Evolutionary conservation across 176 grass and related monocot species (phyloP).

Genomic region (Dactylis glomerata): DNA sequence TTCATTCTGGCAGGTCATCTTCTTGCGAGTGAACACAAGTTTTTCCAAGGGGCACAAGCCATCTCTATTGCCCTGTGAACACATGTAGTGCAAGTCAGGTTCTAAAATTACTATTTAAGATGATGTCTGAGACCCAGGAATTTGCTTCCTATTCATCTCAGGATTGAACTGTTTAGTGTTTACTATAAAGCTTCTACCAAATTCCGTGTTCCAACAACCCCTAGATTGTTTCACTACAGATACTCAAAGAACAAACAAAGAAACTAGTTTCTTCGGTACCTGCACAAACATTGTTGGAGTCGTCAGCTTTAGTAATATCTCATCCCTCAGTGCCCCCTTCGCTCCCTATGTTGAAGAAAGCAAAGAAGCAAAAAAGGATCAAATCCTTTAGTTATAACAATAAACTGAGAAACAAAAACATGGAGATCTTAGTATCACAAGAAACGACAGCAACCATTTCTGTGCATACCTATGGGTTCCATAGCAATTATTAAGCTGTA

Average conservation of each 20-base stretch:
- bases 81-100: background rate
- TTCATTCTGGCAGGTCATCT: constrained; percentile 70
- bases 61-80: constrained; percentile 73
- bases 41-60: constrained; percentile 71
- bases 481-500: background rate
- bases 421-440: background rate
- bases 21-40: constrained; percentile 60
- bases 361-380: background rate
- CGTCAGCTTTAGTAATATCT: constrained; percentile 66
- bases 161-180: background rate
- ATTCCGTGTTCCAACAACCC: background rate
- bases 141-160: background rate
- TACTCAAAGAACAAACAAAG: background rate
- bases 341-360: constrained; percentile 52
- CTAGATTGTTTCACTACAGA: background rate
- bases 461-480: background rate
- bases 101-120: background rate
- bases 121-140: background rate
- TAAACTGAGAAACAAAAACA: background rate
- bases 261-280: constrained; percentile 30
- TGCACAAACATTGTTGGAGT: constrained; percentile 85
- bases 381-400: background rate
- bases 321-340: constrained; percentile 66
- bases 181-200: background rate
- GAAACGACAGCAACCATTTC: background rate